Conservation (phyloP, 2,329 filamentous ascomycete genomes). For the Trichoderma sp. region DNA sequence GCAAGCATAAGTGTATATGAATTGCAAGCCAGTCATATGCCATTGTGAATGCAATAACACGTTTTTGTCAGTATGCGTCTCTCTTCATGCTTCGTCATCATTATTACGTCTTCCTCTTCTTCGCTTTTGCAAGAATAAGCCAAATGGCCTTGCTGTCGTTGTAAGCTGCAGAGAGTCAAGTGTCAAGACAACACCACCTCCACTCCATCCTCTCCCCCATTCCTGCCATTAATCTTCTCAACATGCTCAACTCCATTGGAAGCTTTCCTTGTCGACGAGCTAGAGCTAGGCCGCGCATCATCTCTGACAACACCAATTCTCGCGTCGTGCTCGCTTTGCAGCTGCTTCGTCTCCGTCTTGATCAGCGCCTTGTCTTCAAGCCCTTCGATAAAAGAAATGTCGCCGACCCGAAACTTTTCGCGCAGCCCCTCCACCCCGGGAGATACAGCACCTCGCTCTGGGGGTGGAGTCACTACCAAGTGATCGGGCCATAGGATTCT, state of each 20-base stretch:
- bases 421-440: slow-evolving; percentile 34
- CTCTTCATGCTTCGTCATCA: neutral
- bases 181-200: neutral
- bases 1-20: neutral
- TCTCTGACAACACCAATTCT: slow-evolving; percentile 33
- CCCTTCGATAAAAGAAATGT: slow-evolving; percentile 36
- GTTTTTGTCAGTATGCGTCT: neutral
- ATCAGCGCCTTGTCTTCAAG: slow-evolving; percentile 46
- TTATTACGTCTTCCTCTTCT: neutral
- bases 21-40: neutral
- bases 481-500: slow-evolving; percentile 45
- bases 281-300: slow-evolving; percentile 21
- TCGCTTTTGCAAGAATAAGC: neutral
- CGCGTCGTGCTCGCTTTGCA: slow-evolving; percentile 38
- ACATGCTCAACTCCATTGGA: slow-evolving; percentile 7
- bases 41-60: neutral
- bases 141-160: no score
- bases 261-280: neutral
- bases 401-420: slow-evolving; percentile 46
- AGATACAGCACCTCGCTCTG: neutral
- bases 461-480: slow-evolving; percentile 26
- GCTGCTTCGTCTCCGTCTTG: slow-evolving; percentile 38
- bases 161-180: neutral
- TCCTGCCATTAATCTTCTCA: neutral
- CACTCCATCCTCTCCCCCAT: neutral